Conservation (phyloP, 352 stramenopile genomes). For the Pythium monospermum region DNA sequence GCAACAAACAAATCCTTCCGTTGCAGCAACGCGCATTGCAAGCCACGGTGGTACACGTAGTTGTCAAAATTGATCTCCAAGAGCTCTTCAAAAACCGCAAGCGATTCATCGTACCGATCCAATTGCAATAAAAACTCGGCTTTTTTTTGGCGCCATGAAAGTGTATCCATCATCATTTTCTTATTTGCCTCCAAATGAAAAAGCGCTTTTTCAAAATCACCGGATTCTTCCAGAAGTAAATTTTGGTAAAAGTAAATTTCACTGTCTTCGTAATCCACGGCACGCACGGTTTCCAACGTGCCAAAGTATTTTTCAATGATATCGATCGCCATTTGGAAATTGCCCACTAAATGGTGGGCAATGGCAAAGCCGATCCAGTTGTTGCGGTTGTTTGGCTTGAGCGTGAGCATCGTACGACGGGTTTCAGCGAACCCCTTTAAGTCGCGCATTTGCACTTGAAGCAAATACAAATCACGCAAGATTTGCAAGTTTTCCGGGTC, state of each 20-base stretch:
- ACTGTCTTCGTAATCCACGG: conserved; percentile 90
- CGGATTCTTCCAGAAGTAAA: conserved; percentile 88
- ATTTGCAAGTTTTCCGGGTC: conserved; percentile 98
- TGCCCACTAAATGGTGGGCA: conserved; percentile 91
- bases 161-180: conserved; percentile 61
- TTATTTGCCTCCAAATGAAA: conserved; percentile 83
- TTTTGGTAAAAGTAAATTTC: conserved; percentile 97
- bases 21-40: conserved; percentile 79
- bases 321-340: conserved; percentile 90
- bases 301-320: conserved; percentile 96
- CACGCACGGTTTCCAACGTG: conserved; percentile 68
- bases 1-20: conserved; percentile 47
- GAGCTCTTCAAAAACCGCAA: conserved; percentile 60
- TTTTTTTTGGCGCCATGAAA: conserved; percentile 75
- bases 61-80: conserved; percentile 90
- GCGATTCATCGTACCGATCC: conserved; percentile 60
- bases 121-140: conserved; percentile 64
- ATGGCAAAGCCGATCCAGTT: conserved; percentile 98
- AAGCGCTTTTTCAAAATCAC: conserved; percentile 79
- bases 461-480: conserved; percentile 93
- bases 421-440: conserved; percentile 93
- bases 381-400: conserved; percentile 93
- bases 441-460: conserved; percentile 93
- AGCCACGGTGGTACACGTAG: conserved; percentile 81
- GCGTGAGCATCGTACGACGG: conserved; percentile 88